Evolutionary conservation across 176 grass and related monocot genomes (phyloP), one percentile per base, ranked within the genome.

Genomic region (Triticum urartu): DNA sequence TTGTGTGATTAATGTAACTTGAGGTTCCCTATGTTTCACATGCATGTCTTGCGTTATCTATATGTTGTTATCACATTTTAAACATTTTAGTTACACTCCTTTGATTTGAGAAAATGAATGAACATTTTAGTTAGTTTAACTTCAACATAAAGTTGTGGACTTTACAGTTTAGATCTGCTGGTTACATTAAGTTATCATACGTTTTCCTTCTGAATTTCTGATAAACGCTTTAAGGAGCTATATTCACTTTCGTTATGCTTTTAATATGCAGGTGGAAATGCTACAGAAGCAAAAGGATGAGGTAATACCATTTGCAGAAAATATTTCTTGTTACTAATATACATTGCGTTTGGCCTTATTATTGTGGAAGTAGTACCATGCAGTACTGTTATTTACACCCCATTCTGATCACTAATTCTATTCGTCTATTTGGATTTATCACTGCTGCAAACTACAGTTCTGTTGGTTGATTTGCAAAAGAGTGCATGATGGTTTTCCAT

Each of bases 231-330:
- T 17, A 47, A 60, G 34, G 58, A 1, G 21, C 30, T 64, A 33
- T 66, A 73, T 82, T 82, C 17, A 86, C 47, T 86, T 87, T 88
- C 79, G 4, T 47, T 70, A 76, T 86, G 6, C 25, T 62, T 72
- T n/a, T 69, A 45, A 68, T 88, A 17, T 85, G 26, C 85, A 95
- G 93, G 66, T 77, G 63, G 86, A 95, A 92, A 91, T 91, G 86
- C 67, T 91, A 35, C 56, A 88, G 88, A 88, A 84, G 43, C 90
- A 92, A 88, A 95, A 92, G 63, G 43, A 87, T 75, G 86, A 90
- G 93, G 93, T 95, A 95, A 88, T 68, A 22, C 9, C 43, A 79
- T 56, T 63, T 81, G 9, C 25, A 72, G 22, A 34, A 81, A 79
- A 11, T 78, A 72, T 54, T 33, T 62, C 1, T 32, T 84, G 1